Conservation (phyloP, 2,329 filamentous ascomycete species). For the Xylaria arbuscula region DNA sequence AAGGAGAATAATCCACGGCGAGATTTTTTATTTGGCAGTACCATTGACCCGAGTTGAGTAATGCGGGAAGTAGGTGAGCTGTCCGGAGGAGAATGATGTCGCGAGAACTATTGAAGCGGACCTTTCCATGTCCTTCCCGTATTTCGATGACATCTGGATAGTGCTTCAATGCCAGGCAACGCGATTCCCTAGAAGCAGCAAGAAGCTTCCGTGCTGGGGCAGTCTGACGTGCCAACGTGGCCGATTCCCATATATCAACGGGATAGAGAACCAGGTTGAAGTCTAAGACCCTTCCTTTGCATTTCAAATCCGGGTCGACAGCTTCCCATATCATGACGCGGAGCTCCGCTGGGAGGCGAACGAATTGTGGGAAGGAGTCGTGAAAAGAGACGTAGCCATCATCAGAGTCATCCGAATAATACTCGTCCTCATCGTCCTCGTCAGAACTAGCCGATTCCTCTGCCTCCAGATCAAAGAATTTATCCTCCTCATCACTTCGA, state of each 20-base stretch:
- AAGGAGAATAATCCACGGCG: constrained; percentile 34
- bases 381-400: constrained; percentile 2
- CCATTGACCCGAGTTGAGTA: constrained; percentile 1
- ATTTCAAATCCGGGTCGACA: constrained; percentile 50
- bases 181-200: constrained; percentile 49
- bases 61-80: background rate
- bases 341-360: constrained; percentile 51
- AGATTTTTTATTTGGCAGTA: constrained; percentile 40
- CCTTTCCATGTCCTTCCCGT: constrained; percentile 11
- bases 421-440: constrained; percentile 24
- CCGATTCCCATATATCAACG: constrained; percentile 37
- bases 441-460: constrained; percentile 44
- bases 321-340: constrained; percentile 52
- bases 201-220: constrained; percentile 48
- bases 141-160: constrained; percentile 50
- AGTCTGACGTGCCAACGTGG: constrained; percentile 46
- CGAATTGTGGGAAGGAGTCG: constrained; percentile 51
- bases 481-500: constrained; percentile 20
- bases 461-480: constrained; percentile 50
- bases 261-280: background rate
- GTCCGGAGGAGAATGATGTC: constrained; percentile 46
- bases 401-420: constrained; percentile 27
- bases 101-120: constrained; percentile 48
- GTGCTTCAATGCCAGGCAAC: constrained; percentile 45
- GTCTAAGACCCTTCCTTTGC: constrained; percentile 44